A percentile compares a stretch with the other conserved stretches of the same genome.
Conservation (phyloP, 306 rosid genomes). For the Gastrolobium villosum region DNA sequence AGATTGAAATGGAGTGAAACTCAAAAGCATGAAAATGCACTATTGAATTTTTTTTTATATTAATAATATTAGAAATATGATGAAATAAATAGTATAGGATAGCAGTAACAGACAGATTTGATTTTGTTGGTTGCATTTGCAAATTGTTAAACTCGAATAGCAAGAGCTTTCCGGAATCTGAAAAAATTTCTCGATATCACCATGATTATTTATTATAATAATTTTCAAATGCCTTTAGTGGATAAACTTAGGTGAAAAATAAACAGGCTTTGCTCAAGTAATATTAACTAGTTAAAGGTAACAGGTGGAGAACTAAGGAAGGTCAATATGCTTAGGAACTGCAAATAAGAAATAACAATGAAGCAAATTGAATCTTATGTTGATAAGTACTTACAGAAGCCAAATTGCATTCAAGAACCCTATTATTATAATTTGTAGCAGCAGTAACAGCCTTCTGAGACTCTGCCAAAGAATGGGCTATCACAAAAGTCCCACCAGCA, state of each 20-base stretch:
- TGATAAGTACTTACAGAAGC: conserved; percentile 67
- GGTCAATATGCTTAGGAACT: neutral
- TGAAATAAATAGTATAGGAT: neutral
- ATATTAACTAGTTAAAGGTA: neutral
- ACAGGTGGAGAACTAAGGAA: neutral
- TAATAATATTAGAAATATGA: neutral
- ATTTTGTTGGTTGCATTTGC: neutral
- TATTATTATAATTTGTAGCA: conserved; percentile 77
- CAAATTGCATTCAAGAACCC: conserved; percentile 77
- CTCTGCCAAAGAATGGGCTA: conserved; percentile 81
- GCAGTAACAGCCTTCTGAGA: conserved; percentile 90
- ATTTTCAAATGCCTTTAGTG: neutral
- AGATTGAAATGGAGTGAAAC: neutral
- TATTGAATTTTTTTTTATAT: neutral
- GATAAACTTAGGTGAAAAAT: neutral
- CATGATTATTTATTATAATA: neutral
- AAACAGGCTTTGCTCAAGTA: neutral
- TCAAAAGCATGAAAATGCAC: conserved; percentile 8
- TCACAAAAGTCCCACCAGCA: conserved; percentile 76
- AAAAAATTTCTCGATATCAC: neutral
- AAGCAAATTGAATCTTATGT: neutral
- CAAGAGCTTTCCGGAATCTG: neutral
- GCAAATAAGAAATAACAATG: neutral
- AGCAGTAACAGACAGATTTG: neutral
- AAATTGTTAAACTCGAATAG: neutral